Percentiles rank a stretch among this genome's conserved stretches.
These are phyloP conservation scores for Hypholoma fasciculare DNA, from an alignment of 768 basidiomycete species.

Conservation along the genomic window DNA sequence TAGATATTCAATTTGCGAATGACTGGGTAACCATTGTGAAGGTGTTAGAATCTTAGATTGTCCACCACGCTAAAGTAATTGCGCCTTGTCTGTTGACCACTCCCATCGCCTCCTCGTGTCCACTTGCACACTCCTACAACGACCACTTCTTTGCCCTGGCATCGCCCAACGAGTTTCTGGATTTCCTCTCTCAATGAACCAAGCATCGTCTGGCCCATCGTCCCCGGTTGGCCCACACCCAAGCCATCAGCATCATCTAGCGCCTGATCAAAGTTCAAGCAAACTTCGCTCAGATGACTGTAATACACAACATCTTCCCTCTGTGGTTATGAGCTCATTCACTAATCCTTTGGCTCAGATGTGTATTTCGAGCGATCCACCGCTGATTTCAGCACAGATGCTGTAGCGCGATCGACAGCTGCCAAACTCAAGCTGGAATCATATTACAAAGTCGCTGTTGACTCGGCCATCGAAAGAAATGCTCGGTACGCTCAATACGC, in stretches of 20 bases:
- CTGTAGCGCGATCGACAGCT: slow-evolving; percentile 86
- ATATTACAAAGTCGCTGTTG: slow-evolving; percentile 97
- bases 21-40: slow-evolving; percentile 26
- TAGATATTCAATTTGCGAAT: slow-evolving; percentile 3
- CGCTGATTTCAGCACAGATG: slow-evolving; percentile 78
- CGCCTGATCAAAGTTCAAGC: slow-evolving; percentile 34
- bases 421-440: slow-evolving; percentile 97
- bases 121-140: slow-evolving; percentile 3
- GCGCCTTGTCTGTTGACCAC: slow-evolving; percentile 13
- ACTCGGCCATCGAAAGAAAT: slow-evolving; percentile 94
- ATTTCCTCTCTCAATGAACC: slow-evolving; percentile 30
- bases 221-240: slow-evolving; percentile 21
- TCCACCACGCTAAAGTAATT: slow-evolving; percentile 19
- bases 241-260: slow-evolving; percentile 33
- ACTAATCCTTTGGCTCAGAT: slow-evolving; percentile 47
- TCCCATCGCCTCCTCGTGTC: slow-evolving; percentile 17
- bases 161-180: slow-evolving; percentile 2
- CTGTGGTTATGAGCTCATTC: slow-evolving; percentile 1
- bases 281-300: slow-evolving; percentile 47
- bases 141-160: not conserved
- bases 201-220: slow-evolving; percentile 38
- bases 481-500: slow-evolving; percentile 57
- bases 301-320: slow-evolving; percentile 20
- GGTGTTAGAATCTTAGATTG: slow-evolving; percentile 19
- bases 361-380: slow-evolving; percentile 95